A percentile compares a stretch with the other conserved stretches of the same genome.
These are phyloP conservation scores for Scedosporium apiospermum DNA, from an alignment of 2,329 filamentous ascomycete species.

Conservation along the genomic window DNA sequence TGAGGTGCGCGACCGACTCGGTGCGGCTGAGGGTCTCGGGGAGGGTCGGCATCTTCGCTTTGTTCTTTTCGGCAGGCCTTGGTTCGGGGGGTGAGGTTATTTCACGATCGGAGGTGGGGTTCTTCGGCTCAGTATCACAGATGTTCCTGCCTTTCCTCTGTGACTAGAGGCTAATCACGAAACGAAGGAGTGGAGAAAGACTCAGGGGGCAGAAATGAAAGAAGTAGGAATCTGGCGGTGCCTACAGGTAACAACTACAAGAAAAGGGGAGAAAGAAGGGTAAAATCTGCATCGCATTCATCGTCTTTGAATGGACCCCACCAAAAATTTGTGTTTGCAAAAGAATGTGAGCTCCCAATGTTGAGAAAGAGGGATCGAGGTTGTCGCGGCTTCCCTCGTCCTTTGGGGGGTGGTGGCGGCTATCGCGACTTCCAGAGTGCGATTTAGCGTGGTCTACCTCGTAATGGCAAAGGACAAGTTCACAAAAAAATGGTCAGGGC, in stretches of 20 bases:
- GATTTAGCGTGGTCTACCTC: not conserved
- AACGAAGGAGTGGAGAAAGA: not conserved
- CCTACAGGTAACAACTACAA: not conserved
- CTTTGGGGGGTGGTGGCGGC: not conserved
- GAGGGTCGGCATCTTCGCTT: not conserved
- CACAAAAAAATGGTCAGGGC: not conserved
- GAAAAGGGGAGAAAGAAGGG: not conserved
- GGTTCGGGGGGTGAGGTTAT: not conserved
- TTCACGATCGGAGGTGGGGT: too few species aligned
- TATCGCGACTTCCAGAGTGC: not conserved
- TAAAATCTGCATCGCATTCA: not conserved
- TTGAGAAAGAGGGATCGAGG: not conserved
- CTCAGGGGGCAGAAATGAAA: not conserved
- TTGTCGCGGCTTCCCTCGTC: not conserved
- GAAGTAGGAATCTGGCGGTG: not conserved
- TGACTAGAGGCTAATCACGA: too few species aligned
- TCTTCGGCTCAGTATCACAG: too few species aligned
- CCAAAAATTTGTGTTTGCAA: not conserved
- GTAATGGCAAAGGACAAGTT: not conserved
- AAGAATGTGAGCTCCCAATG: not conserved
- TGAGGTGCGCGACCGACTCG: conserved; percentile 47
- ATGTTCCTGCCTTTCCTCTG: too few species aligned
- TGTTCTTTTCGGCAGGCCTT: not conserved
- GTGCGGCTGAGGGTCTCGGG: conserved; percentile 34
- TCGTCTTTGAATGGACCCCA: not conserved